phyloP scores from a whole-genome alignment of 805 yeast species.

The Ogataea haglerorum region DNA sequence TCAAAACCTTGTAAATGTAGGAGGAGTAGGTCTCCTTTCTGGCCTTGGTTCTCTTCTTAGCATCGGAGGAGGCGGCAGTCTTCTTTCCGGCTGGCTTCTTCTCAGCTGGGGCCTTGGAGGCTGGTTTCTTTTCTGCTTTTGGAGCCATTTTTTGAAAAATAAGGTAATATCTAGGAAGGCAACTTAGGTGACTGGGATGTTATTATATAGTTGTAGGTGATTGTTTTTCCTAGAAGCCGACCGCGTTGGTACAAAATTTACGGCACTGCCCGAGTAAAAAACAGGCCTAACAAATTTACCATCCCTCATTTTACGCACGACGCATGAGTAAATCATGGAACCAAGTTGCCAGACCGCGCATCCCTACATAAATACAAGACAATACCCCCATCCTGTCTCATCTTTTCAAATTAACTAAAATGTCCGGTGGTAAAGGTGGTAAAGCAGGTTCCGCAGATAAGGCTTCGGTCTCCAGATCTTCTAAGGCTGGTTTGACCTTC shows the following conservation, averaged over 20 bases:
- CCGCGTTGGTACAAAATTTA: conserved; percentile 10
- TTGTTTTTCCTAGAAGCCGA: conserved; percentile 1
- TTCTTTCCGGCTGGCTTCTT: conserved; percentile 91
- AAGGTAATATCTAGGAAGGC: conserved; percentile 5
- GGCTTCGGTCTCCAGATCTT: conserved; percentile 96
- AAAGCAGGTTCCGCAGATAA: conserved; percentile 94
- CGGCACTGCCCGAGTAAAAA: conserved; percentile 8
- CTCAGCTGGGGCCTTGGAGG: conserved; percentile 97
- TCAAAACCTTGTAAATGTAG: conserved; percentile 96
- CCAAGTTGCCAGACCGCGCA: neutral
- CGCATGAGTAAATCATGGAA: conserved; percentile 11
- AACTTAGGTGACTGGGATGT: conserved; percentile 4
- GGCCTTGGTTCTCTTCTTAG: conserved; percentile 90
- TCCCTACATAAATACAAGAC: conserved; percentile 12
- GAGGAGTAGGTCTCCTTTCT: conserved; percentile 99
- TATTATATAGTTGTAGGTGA: conserved; percentile 7
- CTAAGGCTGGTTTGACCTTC: conserved; percentile 98
- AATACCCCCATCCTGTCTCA: conserved; percentile 8
- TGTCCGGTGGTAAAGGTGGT: conserved; percentile 81
- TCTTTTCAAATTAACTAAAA: conserved; percentile 23
- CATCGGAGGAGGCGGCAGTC: conserved; percentile 75
- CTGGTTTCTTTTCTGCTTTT: conserved; percentile 61
- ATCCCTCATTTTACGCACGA: conserved; percentile 6
- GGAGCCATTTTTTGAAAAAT: conserved; percentile 54
- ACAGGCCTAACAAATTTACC: conserved; percentile 1